Base-by-base conservation (phyloP, 78 protist species). In the Dictyostelium brefeldianum region DNA sequence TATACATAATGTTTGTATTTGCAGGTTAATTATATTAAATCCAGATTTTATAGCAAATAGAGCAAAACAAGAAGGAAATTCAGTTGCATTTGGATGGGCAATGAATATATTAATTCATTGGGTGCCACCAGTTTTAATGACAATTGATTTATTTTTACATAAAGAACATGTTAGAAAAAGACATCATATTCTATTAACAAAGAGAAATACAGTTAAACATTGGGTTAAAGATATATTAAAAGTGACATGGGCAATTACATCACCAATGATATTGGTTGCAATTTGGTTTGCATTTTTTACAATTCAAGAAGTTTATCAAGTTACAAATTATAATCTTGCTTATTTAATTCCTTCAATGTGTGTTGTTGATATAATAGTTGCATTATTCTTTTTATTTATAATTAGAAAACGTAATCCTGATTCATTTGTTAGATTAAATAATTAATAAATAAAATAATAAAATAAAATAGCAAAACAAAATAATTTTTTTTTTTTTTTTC, bases 141-240 rank as follows among this genome's bases (percentile, higher is more conserved):
- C 74, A 14, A 25, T 74, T 1, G 91, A 84, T 57, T n/a, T 84
- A 36, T 54, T 84, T 11, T 27, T 84, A 31, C 82, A 74, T 50
- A 50, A 57, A 7, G 91, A 84, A 17, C 91, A 84, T 43, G 53
- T 70, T 56, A 29, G 91, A 74, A 84, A 84, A 47, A 56, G 91
- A 56, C 91, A 84, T 74, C 70, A 75, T 57, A 74, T 84, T 47
- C 36, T 74, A 25, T 57, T 84, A 31, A n/a, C 65, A 25, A 43
- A 27, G 22, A 20, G 62, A 17, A 71, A 31, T 20, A 12, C 11
- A 1, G 43, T 17, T 2, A 81, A 47, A 22, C 29, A 51, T 47
- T 17, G 62, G 51, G 46, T 84, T 8, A 71, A 84, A 20, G 91
- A 84, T 54, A 25, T 25, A 5, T 4, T 84, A 43, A 84, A 84